A percentile compares a stretch with the other conserved stretches of the same genome.
Evolutionary conservation across 805 yeast genomes (phyloP).

Genomic region (Clavispora fructus): DNA sequence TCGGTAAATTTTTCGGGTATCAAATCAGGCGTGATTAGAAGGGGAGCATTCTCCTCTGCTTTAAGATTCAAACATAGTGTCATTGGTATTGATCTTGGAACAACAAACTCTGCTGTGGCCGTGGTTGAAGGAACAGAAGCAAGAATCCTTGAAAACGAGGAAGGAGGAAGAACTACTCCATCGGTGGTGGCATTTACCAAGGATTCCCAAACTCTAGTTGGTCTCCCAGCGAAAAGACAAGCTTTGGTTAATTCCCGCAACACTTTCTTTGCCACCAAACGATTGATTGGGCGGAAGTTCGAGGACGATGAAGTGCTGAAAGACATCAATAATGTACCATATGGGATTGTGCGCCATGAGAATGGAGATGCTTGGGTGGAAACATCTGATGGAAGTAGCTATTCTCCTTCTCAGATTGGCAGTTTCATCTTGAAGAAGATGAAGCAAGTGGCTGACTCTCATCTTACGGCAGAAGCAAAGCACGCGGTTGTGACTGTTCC

Average conservation of each 20-base stretch:
- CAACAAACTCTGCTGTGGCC: slow-evolving; percentile 85
- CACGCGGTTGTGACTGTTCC: slow-evolving; percentile 84
- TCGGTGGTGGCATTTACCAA: slow-evolving; percentile 66
- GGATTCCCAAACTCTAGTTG: slow-evolving; percentile 38
- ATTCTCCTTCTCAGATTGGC: slow-evolving; percentile 70
- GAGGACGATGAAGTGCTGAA: slow-evolving; percentile 65
- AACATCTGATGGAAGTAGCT: slow-evolving; percentile 33
- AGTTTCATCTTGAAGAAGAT: slow-evolving; percentile 59
- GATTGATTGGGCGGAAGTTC: slow-evolving; percentile 71
- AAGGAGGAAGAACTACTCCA: slow-evolving; percentile 77
- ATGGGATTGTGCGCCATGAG: slow-evolving; percentile 49
- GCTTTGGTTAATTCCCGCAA: slow-evolving; percentile 70
- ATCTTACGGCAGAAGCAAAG: slow-evolving; percentile 35
- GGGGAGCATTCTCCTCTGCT: not conserved
- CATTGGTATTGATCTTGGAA: slow-evolving; percentile 79
- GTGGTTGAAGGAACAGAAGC: slow-evolving; percentile 61
- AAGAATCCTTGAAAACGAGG: slow-evolving; percentile 66
- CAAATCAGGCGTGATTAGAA: not conserved
- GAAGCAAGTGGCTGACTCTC: slow-evolving; percentile 60
- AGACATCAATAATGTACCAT: slow-evolving; percentile 61
- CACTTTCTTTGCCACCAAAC: slow-evolving; percentile 77
- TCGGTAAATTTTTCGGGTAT: not conserved
- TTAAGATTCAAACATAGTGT: slow-evolving; percentile 32
- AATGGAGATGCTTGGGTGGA: slow-evolving; percentile 71
- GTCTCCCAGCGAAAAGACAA: slow-evolving; percentile 72